These are phyloP conservation scores for Alternaria infectoria DNA, from an alignment of 2,329 filamentous ascomycete genomes.

Conservation along the genomic window DNA sequence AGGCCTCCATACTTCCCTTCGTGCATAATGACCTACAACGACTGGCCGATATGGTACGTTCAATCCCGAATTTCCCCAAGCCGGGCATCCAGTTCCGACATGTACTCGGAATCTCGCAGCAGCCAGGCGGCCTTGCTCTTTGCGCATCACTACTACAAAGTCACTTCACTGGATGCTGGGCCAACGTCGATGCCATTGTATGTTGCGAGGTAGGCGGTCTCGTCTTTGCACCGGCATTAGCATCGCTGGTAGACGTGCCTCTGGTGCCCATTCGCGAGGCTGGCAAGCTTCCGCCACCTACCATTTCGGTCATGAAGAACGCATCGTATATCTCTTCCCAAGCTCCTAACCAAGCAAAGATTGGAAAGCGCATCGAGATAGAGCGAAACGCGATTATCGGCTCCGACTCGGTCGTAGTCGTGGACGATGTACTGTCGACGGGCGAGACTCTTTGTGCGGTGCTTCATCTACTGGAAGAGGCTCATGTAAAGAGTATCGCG, in stretches of 20 bases:
- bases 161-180: slow-evolving; percentile 58
- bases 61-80: slow-evolving; percentile 59
- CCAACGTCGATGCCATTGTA: slow-evolving; percentile 53
- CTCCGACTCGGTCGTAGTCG: slow-evolving; percentile 58
- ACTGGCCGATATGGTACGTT: slow-evolving; percentile 59
- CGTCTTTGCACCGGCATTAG: slow-evolving; percentile 61
- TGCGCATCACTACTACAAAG: slow-evolving; percentile 59
- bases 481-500: slow-evolving; percentile 51
- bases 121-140: slow-evolving; percentile 57
- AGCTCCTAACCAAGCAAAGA: slow-evolving; percentile 14
- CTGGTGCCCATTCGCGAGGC: slow-evolving; percentile 61
- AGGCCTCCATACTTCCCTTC: slow-evolving; percentile 53
- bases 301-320: slow-evolving; percentile 55
- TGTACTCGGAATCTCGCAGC: slow-evolving; percentile 62
- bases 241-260: slow-evolving; percentile 49
- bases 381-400: slow-evolving; percentile 49
- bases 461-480: slow-evolving; percentile 55
- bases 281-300: slow-evolving; percentile 66
- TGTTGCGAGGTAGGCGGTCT: slow-evolving; percentile 66
- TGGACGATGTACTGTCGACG: slow-evolving; percentile 67
- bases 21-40: slow-evolving; percentile 55
- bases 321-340: slow-evolving; percentile 62
- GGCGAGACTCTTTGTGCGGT: slow-evolving; percentile 63
- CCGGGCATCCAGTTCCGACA: slow-evolving; percentile 63
- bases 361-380: slow-evolving; percentile 59